Base-by-base conservation (phyloP, 2,329 filamentous ascomycete species). In the Fusarium marasasianum region DNA sequence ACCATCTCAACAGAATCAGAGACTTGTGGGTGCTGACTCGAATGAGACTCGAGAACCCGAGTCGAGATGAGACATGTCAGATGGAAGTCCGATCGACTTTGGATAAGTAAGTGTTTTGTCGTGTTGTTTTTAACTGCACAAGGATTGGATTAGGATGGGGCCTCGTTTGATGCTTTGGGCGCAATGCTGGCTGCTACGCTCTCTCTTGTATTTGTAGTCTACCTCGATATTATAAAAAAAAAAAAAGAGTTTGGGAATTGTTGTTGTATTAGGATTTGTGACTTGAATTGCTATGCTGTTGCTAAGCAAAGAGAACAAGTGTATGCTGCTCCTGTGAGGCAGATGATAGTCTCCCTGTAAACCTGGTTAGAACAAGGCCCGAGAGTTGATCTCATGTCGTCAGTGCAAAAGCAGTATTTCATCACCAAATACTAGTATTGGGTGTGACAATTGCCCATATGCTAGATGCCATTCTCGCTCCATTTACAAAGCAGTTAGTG, bases 21-120 rank as follows among this genome's bases (percentile, higher is more conserved):
- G 22, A 29, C 20, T 29, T 73, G 18, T 75, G 70, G 73, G 33
- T 48, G 9, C 47, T 66, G 13, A 65, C 57, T 13, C 38, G 59
- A 56, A 38, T 15, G 13, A 58, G 63, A 54, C 45, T 61, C 18
- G 70, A 66, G 53, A 71, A 20, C 12, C 43, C 62, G 43, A 45
- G 20, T 26, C 57, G 37, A 40, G 38, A 50, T 17, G 33, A 58
- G 53, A 22, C 26, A 18, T 55, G 53, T 17, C 22, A 38, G 26
- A n/a, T 55, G 20, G 17, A 31, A 31, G 37, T 43, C 35, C 43
- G 37, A 55, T 29, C 14, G 8, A 55, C 6, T 15, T 41, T 43
- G 53, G 15, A 12, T 20, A 18, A 43, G 20, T 31, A 14, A 43
- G 20, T 31, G 11, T 43, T 43, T 43, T 29, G 14, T 38, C 10